Base-by-base conservation (phyloP, 2,329 filamentous ascomycete species). In the Berkeleyomyces basicola region DNA sequence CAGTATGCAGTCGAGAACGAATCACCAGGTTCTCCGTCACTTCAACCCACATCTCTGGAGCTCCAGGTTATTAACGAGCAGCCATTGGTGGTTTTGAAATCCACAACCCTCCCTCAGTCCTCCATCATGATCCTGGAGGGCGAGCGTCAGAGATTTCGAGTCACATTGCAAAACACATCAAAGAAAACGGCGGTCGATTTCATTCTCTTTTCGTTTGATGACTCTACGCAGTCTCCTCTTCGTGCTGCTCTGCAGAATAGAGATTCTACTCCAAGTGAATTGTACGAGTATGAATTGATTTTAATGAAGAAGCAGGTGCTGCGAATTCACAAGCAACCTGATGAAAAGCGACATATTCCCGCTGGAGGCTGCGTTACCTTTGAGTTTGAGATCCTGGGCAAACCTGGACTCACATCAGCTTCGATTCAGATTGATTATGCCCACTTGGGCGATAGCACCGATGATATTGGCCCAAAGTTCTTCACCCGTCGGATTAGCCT, bases 81-180 rank as follows among this genome's bases (percentile, higher is more conserved):
- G 70, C 93, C 93, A 4, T 74, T 88, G 3, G 76, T 97, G 3
- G 75, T 84, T 2, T 79, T 96, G 23, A 86, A 88, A 69, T 85
- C 85, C 6, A 87, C 86, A 3, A 89, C 86, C 10, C 78, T 96
- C 1, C 82, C 87, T 0, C 91, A 96, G 69, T 88, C 87, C 31
- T 88, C 90, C 7, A 76, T 96, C 43, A 96, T 96, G 90, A 80
- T 99, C 9, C 78, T 99, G 4, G 92, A 97, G 74, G 93, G 93
- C 51, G 92, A 99, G 72, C 82, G 81, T 31, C 85, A 84, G 67
- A 77, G 77, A 0, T 95, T 97, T 70, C 85, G 82, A 0, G 79
- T 96, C 14, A 91, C 87, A 0, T 75, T 97, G 11, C 82, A 87
- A 67, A 99, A 99, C 67, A 77, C 83, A 7, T 93, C 90, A 0